Evolutionary conservation across 768 basidiomycete species (phyloP).

Genomic region (Dacryopinax primogenitus): DNA sequence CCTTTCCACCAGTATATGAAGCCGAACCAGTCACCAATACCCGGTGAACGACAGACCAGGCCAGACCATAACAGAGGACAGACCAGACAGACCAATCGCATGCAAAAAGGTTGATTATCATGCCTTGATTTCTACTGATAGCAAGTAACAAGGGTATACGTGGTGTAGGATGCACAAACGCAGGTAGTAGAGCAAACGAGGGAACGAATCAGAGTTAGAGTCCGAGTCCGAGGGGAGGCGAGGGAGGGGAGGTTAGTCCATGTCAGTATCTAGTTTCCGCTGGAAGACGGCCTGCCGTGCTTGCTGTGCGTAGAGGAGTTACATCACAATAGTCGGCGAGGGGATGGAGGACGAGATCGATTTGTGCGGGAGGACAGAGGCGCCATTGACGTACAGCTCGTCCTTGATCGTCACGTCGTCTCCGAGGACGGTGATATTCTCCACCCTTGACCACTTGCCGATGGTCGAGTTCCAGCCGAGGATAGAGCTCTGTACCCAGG

Average conservation of each 20-base stretch:
- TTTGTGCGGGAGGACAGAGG: slow-evolving; percentile 25
- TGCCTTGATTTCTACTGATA: slow-evolving; percentile 5
- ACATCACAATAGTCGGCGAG: slow-evolving; percentile 25
- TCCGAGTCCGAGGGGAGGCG: background rate
- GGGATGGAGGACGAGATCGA: slow-evolving; percentile 19
- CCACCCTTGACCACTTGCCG: slow-evolving; percentile 30
- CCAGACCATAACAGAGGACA: no score
- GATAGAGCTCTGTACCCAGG: slow-evolving; percentile 35
- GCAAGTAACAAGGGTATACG: background rate
- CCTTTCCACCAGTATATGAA: no score
- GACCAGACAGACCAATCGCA: no score
- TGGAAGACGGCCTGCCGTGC: background rate
- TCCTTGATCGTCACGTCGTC: slow-evolving; percentile 38
- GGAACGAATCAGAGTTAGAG: background rate
- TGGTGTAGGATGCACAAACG: no score
- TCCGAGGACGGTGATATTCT: slow-evolving; percentile 33
- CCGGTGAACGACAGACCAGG: no score
- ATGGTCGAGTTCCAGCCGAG: slow-evolving; percentile 33
- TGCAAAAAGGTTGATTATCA: background rate
- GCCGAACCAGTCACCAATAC: no score
- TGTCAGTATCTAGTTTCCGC: background rate
- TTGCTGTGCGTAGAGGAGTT: background rate
- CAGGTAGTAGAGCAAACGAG: background rate
- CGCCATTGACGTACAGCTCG: slow-evolving; percentile 34
- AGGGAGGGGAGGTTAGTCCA: background rate